Conservation (phyloP, 164 flowering plant species). For the Liriodendron chinense region DNA sequence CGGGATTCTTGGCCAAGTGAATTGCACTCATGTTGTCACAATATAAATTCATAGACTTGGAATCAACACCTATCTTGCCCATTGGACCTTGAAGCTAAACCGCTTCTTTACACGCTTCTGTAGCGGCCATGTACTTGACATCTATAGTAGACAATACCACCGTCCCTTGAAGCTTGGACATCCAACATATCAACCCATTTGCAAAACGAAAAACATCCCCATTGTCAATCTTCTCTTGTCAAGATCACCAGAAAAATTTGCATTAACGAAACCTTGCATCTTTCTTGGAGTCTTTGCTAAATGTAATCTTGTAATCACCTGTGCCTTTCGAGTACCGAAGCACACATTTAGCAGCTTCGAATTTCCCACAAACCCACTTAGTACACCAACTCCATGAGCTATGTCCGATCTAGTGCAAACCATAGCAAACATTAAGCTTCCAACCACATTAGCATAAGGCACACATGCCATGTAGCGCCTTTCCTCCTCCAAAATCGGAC, state of each 20-base stretch:
- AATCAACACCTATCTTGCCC: neutral
- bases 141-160: neutral
- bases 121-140: no score
- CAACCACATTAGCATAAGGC: neutral
- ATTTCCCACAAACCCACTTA: neutral
- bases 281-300: neutral
- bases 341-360: neutral
- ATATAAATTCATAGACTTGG: neutral
- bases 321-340: neutral
- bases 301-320: neutral
- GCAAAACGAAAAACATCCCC: neutral
- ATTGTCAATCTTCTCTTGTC: neutral
- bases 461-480: neutral
- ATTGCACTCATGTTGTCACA: neutral
- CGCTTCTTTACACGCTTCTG: neutral
- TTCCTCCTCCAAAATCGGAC: neutral
- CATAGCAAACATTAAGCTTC: neutral
- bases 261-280: neutral
- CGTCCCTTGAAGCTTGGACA: neutral
- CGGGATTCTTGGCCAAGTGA: neutral
- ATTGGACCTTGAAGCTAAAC: conserved; percentile 1
- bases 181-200: neutral
- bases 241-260: neutral
- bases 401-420: neutral
- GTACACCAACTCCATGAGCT: neutral